Evolutionary conservation across 1,284 basidiomycete species (phyloP), one percentile per base, ranked within the genome.

Genomic region (Cerrena zonata): DNA sequence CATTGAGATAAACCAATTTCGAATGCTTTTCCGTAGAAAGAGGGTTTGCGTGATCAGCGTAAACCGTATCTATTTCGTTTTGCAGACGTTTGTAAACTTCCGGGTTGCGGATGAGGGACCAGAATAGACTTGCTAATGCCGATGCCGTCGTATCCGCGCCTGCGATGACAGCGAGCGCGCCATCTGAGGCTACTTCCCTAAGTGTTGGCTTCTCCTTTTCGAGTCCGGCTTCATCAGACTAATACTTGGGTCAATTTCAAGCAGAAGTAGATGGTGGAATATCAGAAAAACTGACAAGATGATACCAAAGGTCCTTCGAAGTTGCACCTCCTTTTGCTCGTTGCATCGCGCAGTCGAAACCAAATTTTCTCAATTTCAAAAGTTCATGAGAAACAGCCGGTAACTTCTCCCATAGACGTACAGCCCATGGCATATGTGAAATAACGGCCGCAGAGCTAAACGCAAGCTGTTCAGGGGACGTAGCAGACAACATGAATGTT

Each of bases 391-490:
- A 34, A 5, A 43, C 46, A 5, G 25, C 7, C 7, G 50, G 46
- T 4, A 52, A 22, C 24, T 21, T 42, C 5, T 40, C 15, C 12
- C 54, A 49, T 42, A 54, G 58, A 39, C 45, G 49, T 11, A 51
- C 42, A 10, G 22, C 38, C 50, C 50, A 51, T 2, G 50, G 50
- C 5, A 52, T 38, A 27, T 52, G 50, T 4, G 23, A 48, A 4
- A 48, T 34, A 4, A 48, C 38, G 18, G 45, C 45, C 10, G 23
- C 27, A 24, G 23, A 25, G n/a, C 50, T 47, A 39, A 30, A 47
- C 23, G 40, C 12, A 39, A 26, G 39, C 27, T 30, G 40, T 52
- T 5, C 12, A 13, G 23, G n/a, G 5, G 18, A 5, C 15, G 15
- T 12, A 11, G 7, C 19, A 19, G 7, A 36, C 4, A 23, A 37